These are phyloP conservation scores for Penicillium hordei DNA, from an alignment of 2,329 filamentous ascomycete genomes.

Conservation along the genomic window DNA sequence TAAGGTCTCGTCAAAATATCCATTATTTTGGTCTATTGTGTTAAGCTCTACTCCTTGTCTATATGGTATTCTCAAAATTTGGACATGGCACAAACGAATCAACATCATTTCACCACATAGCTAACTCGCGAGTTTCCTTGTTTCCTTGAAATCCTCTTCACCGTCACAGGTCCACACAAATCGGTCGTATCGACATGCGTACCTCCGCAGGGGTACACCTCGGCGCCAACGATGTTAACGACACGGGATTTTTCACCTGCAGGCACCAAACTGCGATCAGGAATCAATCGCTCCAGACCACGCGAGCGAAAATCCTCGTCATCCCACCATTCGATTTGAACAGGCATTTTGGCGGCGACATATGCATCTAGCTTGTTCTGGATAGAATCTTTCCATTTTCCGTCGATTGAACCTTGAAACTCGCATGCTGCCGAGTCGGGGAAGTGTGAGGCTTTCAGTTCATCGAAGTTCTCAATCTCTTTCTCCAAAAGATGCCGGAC, in stretches of 20 bases:
- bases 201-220: slow-evolving; percentile 72
- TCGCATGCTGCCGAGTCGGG: slow-evolving; percentile 67
- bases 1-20: not conserved
- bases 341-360: slow-evolving; percentile 55
- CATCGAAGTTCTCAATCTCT: slow-evolving; percentile 57
- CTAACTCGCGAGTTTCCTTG: slow-evolving; percentile 63
- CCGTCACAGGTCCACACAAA: slow-evolving; percentile 55
- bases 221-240: slow-evolving; percentile 67
- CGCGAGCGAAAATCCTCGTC: slow-evolving; percentile 59
- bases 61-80: not conserved
- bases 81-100: not conserved
- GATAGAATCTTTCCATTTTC: slow-evolving; percentile 61
- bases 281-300: slow-evolving; percentile 57
- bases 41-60: not conserved
- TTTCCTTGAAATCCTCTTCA: slow-evolving; percentile 65
- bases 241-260: slow-evolving; percentile 62
- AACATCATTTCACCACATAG: slow-evolving; percentile 35
- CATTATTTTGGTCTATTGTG: not conserved
- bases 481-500: slow-evolving; percentile 59
- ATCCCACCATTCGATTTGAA: slow-evolving; percentile 68
- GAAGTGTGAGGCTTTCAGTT: slow-evolving; percentile 71
- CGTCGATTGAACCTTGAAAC: slow-evolving; percentile 66
- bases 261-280: slow-evolving; percentile 46
- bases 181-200: slow-evolving; percentile 67
- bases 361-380: slow-evolving; percentile 62